Evolutionary conservation across 2,329 filamentous ascomycete genomes (phyloP).

Genomic region (Xylariomycetidae sp.): DNA sequence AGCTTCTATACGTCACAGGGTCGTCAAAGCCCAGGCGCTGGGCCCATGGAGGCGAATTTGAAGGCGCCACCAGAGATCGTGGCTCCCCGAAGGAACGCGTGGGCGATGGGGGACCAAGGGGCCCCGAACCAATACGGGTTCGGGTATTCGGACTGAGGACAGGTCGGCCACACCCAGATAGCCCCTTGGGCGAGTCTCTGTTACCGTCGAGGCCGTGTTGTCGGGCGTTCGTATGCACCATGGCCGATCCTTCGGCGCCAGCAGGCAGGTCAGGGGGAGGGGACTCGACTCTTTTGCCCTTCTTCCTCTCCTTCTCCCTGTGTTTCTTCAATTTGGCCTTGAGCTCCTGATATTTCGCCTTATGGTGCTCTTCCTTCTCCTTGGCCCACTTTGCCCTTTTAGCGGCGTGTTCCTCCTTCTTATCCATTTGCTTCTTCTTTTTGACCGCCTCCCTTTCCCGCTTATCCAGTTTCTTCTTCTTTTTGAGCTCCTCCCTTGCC

Average conservation of each 20-base stretch:
- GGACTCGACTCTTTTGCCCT: conserved; percentile 11
- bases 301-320: conserved; percentile 11
- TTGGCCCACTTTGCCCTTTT: conserved; percentile 12
- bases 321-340: conserved; percentile 12
- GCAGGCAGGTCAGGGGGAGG: conserved; percentile 11
- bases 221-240: no score
- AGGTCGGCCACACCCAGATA: conserved; percentile 4
- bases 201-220: conserved; percentile 21
- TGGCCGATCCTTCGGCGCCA: no score
- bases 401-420: conserved; percentile 9
- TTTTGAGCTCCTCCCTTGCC: no score
- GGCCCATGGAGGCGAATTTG: no score
- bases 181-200: conserved; percentile 17
- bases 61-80: no score
- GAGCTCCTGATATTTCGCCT: conserved; percentile 9
- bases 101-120: no score
- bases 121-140: neutral
- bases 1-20: no score
- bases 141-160: conserved; percentile 1
- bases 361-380: conserved; percentile 14
- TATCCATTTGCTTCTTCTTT: no score
- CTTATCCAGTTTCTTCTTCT: no score
- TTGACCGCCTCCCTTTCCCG: no score
- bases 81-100: no score
- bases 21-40: no score